A percentile compares a stretch with the other conserved stretches of the same genome.
Evolutionary conservation across 140 eudicot genomes (phyloP).

Genomic region (Anethum foeniculum): DNA sequence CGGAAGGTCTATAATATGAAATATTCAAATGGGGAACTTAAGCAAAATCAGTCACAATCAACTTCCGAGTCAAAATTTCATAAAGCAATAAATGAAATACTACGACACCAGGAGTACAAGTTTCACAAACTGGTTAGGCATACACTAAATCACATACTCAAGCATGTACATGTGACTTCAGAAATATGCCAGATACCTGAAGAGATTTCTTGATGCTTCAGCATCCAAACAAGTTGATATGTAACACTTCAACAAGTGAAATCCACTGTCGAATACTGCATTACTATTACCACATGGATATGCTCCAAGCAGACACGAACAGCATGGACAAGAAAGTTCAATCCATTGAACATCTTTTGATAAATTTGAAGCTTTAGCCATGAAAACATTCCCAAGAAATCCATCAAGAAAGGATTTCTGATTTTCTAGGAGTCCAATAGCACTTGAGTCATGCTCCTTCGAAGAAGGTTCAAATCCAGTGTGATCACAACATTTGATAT

Average conservation of each 20-base stretch:
- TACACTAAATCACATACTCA: background rate
- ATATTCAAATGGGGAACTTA: background rate
- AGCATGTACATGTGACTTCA: background rate
- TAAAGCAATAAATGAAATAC: background rate
- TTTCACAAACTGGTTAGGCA: background rate
- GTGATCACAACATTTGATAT: constrained; percentile 32
- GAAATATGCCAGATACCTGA: constrained; percentile 34
- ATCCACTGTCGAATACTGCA: constrained; percentile 39
- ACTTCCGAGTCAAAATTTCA: background rate
- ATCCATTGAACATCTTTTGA: constrained; percentile 74
- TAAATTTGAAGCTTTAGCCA: constrained; percentile 57
- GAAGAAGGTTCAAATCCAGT: constrained; percentile 20
- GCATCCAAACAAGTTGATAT: constrained; percentile 61
- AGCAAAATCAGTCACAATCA: background rate
- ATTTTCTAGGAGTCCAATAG: constrained; percentile 34
- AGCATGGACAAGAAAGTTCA: constrained; percentile 61
- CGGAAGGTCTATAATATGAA: background rate
- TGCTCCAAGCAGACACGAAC: constrained; percentile 76
- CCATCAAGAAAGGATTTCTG: constrained; percentile 70
- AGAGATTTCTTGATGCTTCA: constrained; percentile 38
- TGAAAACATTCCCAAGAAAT: constrained; percentile 68
- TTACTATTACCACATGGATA: constrained; percentile 48
- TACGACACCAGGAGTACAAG: background rate
- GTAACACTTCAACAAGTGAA: constrained; percentile 72
- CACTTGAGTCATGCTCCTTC: constrained; percentile 21